These are phyloP conservation scores for Croton laevigatus DNA, from an alignment of 441 rosid species.

Conservation along the genomic window DNA sequence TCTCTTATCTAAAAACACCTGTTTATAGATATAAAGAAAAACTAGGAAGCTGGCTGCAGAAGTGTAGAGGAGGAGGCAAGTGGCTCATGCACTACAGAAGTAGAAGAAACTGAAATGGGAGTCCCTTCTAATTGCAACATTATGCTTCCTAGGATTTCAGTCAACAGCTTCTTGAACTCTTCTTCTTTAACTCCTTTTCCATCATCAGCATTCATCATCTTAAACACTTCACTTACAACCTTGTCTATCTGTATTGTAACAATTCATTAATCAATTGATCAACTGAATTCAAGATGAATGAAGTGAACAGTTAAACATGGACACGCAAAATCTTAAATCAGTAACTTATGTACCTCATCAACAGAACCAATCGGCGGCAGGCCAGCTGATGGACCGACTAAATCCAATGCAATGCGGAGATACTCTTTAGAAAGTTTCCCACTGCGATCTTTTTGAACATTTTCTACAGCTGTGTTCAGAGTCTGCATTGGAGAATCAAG, in stretches of 20 bases:
- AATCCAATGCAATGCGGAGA: slow-evolving; percentile 60
- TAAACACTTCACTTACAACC: slow-evolving; percentile 47
- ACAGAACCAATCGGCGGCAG: slow-evolving; percentile 86
- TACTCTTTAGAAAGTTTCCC: slow-evolving; percentile 70
- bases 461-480: slow-evolving; percentile 53
- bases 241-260: slow-evolving; percentile 56
- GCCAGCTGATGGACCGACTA: slow-evolving; percentile 65
- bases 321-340: background rate
- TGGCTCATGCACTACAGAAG: slow-evolving; percentile 94
- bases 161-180: slow-evolving; percentile 71
- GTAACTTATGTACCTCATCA: slow-evolving; percentile 45
- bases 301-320: too few species aligned
- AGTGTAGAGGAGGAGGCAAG: slow-evolving; percentile 53
- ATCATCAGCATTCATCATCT: slow-evolving; percentile 67
- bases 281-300: too few species aligned
- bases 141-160: slow-evolving; percentile 69
- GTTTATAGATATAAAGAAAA: background rate
- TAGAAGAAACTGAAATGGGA: slow-evolving; percentile 64
- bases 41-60: slow-evolving; percentile 41
- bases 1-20: background rate
- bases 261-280: too few species aligned
- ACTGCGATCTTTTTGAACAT: slow-evolving; percentile 57
- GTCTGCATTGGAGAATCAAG: slow-evolving; percentile 37
- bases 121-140: slow-evolving; percentile 83
- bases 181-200: slow-evolving; percentile 77